Evolutionary conservation across 2,329 filamentous ascomycete species (phyloP).

Genomic region (Calycina marina): DNA sequence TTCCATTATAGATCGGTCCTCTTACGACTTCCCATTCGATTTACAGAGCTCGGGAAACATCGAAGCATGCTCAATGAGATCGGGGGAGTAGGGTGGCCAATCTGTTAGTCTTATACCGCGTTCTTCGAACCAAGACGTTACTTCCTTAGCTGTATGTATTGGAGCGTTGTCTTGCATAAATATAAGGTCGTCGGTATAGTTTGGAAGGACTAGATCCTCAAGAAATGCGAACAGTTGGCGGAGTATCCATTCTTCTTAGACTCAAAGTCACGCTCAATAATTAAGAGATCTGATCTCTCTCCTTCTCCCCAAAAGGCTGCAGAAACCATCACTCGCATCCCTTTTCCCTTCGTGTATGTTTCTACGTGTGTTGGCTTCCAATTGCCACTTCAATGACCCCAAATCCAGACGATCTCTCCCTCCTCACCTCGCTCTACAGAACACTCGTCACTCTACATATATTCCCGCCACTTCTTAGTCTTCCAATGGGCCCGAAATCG

Average conservation of each 20-base stretch:
- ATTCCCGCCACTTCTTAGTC: background rate
- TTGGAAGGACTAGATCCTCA: background rate
- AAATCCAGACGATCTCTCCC: background rate
- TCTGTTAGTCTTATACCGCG: background rate
- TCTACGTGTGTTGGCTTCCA: background rate
- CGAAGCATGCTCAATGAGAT: background rate
- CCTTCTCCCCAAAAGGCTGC: background rate
- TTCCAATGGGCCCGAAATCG: background rate
- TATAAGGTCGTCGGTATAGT: background rate
- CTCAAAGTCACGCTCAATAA: background rate
- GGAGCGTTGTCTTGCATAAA: background rate
- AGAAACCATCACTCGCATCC: background rate
- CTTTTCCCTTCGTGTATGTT: background rate
- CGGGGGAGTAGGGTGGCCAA: background rate
- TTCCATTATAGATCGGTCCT: background rate
- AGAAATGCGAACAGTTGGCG: background rate
- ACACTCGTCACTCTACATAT: background rate
- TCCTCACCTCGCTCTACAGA: background rate
- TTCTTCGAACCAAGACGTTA: background rate
- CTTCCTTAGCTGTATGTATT: background rate
- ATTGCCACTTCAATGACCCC: background rate
- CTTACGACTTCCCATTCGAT: background rate
- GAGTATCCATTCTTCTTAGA: background rate
- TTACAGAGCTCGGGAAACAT: background rate
- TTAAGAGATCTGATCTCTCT: background rate